phyloP scores from a whole-genome alignment of 345 rosid species.

The Sonneratia caseolaris region DNA sequence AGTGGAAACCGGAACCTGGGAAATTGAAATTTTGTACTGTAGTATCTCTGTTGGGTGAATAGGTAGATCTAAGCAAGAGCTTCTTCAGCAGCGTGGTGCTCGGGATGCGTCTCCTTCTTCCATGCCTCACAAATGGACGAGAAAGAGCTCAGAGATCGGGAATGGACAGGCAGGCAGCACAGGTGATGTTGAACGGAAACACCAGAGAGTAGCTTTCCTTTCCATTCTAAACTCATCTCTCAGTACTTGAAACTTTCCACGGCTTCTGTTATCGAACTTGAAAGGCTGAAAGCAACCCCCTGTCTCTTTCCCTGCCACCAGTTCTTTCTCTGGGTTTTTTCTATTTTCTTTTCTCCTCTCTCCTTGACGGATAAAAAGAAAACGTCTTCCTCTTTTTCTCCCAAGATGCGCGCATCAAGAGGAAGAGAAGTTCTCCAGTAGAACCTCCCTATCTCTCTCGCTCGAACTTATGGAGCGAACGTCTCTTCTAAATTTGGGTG shows the following conservation, averaged over 20 bases:
- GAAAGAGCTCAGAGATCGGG: not conserved
- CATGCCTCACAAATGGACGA: not conserved
- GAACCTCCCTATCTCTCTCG: slow-evolving; percentile 8
- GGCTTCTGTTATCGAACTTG: slow-evolving; percentile 4
- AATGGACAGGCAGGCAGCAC: not conserved
- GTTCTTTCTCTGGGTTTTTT: slow-evolving; percentile 18
- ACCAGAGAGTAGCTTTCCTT: not conserved
- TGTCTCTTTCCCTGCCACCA: slow-evolving; percentile 48
- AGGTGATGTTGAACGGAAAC: not conserved
- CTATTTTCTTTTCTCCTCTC: slow-evolving; percentile 4
- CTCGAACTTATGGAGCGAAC: slow-evolving; percentile 1
- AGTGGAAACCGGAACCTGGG: not conserved
- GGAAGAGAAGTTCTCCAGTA: slow-evolving; percentile 13
- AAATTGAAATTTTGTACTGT: slow-evolving; percentile 3
- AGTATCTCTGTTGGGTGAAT: slow-evolving; percentile 1
- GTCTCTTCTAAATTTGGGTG: slow-evolving; percentile 7
- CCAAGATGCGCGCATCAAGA: slow-evolving; percentile 28
- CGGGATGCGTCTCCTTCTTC: slow-evolving; percentile 1
- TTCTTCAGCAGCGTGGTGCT: not conserved
- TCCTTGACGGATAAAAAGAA: not conserved
- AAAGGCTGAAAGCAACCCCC: slow-evolving; percentile 42
- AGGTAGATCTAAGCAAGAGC: not conserved
- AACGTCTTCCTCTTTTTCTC: not conserved
- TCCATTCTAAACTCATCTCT: slow-evolving; percentile 1
- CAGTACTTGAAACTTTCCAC: no score